Evolutionary conservation across 768 basidiomycete species (phyloP).

Genomic region (Panaeolus cyanescens): DNA sequence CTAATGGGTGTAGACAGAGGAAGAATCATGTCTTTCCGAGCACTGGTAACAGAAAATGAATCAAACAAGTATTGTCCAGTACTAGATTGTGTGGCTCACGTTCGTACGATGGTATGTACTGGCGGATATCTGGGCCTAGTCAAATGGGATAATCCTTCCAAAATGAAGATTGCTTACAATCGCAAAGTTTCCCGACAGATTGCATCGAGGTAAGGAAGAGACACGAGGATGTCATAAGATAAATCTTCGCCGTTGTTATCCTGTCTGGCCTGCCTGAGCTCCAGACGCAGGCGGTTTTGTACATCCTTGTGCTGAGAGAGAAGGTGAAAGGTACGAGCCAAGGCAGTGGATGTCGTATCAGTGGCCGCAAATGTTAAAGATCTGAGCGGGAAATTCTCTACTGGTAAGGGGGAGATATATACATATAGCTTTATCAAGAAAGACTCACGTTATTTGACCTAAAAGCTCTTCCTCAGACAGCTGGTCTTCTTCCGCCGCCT

Average conservation of each 20-base stretch:
- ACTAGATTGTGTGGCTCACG: constrained; percentile 11
- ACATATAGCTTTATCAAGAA: neutral
- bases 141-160: neutral
- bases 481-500: constrained; percentile 29
- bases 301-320: constrained; percentile 35
- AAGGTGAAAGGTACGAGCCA: constrained; percentile 32
- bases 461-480: constrained; percentile 36
- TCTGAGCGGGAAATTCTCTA: constrained; percentile 18
- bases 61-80: neutral
- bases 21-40: constrained; percentile 26
- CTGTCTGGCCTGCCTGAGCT: constrained; percentile 29
- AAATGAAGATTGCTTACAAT: constrained; percentile 22
- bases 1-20: constrained; percentile 34
- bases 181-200: constrained; percentile 42
- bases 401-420: no score
- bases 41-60: constrained; percentile 22
- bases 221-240: constrained; percentile 36
- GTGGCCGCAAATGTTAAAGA: constrained; percentile 40
- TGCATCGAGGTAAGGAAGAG: constrained; percentile 40
- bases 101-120: constrained; percentile 15
- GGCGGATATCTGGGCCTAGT: constrained; percentile 16
- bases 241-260: constrained; percentile 24
- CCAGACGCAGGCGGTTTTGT: constrained; percentile 38
- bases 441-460: constrained; percentile 34
- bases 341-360: constrained; percentile 42